These are phyloP conservation scores for Rutstroemia sp. DNA, from an alignment of 2,329 filamentous ascomycete species.

Conservation along the genomic window DNA sequence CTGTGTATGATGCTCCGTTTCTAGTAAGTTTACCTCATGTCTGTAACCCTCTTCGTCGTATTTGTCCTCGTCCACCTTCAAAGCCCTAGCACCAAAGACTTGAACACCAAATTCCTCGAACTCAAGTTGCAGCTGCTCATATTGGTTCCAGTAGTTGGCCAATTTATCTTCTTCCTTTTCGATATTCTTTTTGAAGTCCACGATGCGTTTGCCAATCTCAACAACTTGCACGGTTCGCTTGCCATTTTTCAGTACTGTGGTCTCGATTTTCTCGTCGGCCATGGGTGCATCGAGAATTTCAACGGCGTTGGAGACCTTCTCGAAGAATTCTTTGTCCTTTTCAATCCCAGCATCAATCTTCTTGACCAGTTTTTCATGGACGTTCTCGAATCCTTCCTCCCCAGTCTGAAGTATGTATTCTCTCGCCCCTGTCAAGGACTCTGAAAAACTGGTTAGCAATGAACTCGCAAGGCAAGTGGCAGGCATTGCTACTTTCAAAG, in stretches of 20 bases:
- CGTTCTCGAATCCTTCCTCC: constrained; percentile 14
- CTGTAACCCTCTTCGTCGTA: constrained; percentile 11
- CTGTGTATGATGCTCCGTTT: constrained; percentile 14
- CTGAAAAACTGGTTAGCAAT: constrained; percentile 8
- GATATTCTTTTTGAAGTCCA: constrained; percentile 15
- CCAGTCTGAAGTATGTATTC: constrained; percentile 6
- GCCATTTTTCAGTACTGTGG: constrained; percentile 12
- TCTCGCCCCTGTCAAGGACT: constrained; percentile 18
- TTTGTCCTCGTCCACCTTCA: constrained; percentile 9
- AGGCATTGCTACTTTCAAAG: background rate
- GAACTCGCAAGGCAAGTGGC: background rate
- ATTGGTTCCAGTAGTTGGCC: constrained; percentile 23
- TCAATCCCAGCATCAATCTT: constrained; percentile 4
- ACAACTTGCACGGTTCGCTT: constrained; percentile 13
- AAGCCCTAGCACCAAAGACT: constrained; percentile 14
- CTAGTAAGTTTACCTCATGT: constrained; percentile 19
- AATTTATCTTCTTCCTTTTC: constrained; percentile 19
- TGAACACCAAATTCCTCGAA: constrained; percentile 19
- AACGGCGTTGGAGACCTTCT: background rate
- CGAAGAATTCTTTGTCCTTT: constrained; percentile 15
- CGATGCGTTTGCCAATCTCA: constrained; percentile 21
- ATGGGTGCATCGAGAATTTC: constrained; percentile 15
- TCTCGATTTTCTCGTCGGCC: constrained; percentile 19
- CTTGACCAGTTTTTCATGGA: constrained; percentile 11
- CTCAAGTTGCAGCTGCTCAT: constrained; percentile 24